Evolutionary conservation across 2,329 filamentous ascomycete genomes (phyloP), one percentile per base, ranked within the genome.

Genomic region (Akanthomyces dipterigenus): DNA sequence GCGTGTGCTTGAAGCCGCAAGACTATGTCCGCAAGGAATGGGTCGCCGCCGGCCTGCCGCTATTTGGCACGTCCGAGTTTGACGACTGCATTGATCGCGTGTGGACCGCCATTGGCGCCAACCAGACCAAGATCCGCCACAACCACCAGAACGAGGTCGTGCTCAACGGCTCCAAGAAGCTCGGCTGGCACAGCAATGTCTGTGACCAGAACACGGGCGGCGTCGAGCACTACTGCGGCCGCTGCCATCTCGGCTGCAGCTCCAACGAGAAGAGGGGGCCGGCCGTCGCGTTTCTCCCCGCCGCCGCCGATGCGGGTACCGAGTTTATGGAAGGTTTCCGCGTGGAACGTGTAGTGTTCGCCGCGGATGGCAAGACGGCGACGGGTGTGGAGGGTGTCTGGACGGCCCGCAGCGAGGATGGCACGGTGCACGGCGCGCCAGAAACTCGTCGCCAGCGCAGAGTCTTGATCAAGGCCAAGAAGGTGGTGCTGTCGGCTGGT

Each of bases 291-390:
- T 97, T 86, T 80, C 78, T 97, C 16, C 90, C 90, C 0, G 90
- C 92, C 67, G 92, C 93, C 2, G 88, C 87, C 1, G 81, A 81
- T 57, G 86, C 89, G 0, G 92, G 92, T 0, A 90, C 92, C 1
- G 79, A 82, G 65, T 96, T 96, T 70, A 83, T 96, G 62, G 91
- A 97, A 77, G 92, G 92, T 0, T 91, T 95, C 68, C 75, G 86
- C 22, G 89, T 87, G 0, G 83, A 90, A 14, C 82, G 82, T 63
- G 78, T 97, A 18, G 65, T 89, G 0, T 96, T 96, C 70, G 83
- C 86, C 24, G 77, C 81, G 16, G 70, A 70, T 45, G 77, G 75
- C 8, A 83, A 80, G 65, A 81, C 80, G 4, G 90, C 90, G 0
- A 82, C 80, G 0, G 93, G 93, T 0, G 81, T 96, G 1, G 76